Evolutionary conservation across 106 monocot species (phyloP).

Genomic region (Apostasia shenzhenica): DNA sequence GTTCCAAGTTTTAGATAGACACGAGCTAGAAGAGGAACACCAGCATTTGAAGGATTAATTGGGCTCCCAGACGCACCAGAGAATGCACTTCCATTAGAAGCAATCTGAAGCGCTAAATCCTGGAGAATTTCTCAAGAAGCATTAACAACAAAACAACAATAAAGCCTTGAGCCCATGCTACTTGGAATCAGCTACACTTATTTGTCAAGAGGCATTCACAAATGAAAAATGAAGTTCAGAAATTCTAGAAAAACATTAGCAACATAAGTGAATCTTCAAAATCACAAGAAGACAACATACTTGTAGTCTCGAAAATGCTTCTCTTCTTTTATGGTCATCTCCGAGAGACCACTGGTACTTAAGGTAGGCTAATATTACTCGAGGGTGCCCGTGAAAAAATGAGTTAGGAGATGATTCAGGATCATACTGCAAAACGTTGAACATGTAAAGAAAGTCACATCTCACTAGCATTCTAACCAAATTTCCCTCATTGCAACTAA

Average conservation of each 20-base stretch:
- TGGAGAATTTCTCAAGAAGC: slow-evolving; percentile 1
- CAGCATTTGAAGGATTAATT: slow-evolving; percentile 17
- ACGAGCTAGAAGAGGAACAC: slow-evolving; percentile 82
- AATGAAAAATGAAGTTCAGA: slow-evolving; percentile 3
- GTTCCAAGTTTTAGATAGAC: slow-evolving; percentile 92
- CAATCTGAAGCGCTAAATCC: slow-evolving; percentile 75
- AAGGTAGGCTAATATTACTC: slow-evolving; percentile 77
- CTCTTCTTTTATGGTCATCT: slow-evolving; percentile 78
- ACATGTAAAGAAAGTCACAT: not conserved
- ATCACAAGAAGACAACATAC: slow-evolving; percentile 25
- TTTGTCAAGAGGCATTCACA: not conserved
- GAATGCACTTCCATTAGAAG: slow-evolving; percentile 34
- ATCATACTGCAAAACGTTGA: slow-evolving; percentile 54
- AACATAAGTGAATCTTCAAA: not conserved
- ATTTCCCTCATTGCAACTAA: not conserved
- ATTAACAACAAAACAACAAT: too few species aligned
- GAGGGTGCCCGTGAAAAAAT: slow-evolving; percentile 62
- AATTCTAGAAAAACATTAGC: not conserved
- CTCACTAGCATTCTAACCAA: not conserved
- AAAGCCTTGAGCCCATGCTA: too few species aligned
- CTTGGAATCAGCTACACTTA: too few species aligned
- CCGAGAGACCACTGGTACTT: slow-evolving; percentile 97
- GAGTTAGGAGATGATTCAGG: slow-evolving; percentile 58
- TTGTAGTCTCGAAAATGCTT: slow-evolving; percentile 74
- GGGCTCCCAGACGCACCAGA: slow-evolving; percentile 18